Conservation (phyloP, 73 alveolate genomes). For the Tetrahymena thermophila region DNA sequence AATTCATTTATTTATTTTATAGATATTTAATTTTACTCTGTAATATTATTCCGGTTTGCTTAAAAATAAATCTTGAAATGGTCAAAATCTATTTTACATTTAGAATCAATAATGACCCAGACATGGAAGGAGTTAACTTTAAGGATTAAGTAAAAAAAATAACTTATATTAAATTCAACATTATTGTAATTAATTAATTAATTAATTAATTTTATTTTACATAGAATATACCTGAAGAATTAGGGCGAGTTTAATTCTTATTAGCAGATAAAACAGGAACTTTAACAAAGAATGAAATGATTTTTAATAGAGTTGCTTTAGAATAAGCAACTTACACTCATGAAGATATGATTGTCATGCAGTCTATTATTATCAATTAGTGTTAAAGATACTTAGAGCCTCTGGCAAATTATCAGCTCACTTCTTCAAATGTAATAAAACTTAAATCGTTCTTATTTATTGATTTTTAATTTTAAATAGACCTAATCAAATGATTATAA, state of each 20-base stretch:
- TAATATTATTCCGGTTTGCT: constrained; percentile 74
- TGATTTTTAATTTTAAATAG: background rate
- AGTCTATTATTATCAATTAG: background rate
- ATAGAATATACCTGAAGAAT: constrained; percentile 79
- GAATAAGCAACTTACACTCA: constrained; percentile 46
- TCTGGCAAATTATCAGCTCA: background rate
- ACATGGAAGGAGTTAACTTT: constrained; percentile 66
- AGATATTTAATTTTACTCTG: constrained; percentile 70
- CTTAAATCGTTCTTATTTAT: background rate
- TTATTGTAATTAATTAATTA: background rate
- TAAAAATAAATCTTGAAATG: constrained; percentile 79
- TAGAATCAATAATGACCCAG: constrained; percentile 63
- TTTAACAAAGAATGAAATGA: constrained; percentile 88
- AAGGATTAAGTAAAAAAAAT: constrained; percentile 66
- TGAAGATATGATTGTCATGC: background rate
- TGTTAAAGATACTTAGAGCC: background rate
- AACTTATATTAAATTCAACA: background rate
- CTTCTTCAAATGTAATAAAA: background rate
- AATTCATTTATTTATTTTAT: too few species aligned
- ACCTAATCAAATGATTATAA: background rate
- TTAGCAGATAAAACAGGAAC: constrained; percentile 95
- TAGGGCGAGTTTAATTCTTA: constrained; percentile 79
- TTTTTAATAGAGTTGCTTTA: constrained; percentile 59
- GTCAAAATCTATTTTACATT: constrained; percentile 69
- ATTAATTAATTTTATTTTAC: background rate